phyloP scores from a whole-genome alignment of 2,329 filamentous ascomycete genomes.

The Colletotrichum sp. region DNA sequence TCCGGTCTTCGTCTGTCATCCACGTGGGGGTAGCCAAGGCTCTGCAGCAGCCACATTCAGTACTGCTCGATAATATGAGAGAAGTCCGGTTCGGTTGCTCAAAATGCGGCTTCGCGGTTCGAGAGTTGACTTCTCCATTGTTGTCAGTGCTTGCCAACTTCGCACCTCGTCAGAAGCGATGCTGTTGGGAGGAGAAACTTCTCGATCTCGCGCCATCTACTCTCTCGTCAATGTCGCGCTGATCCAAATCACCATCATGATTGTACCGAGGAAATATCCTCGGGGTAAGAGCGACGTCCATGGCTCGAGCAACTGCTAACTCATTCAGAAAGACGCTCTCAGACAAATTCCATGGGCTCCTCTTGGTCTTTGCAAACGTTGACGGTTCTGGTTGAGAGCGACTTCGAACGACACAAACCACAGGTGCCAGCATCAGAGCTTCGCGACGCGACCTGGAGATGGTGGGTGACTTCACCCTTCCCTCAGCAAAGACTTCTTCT shows the following conservation, averaged over 20 bases:
- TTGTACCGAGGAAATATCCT: accelerated
- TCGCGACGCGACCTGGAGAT: neutral
- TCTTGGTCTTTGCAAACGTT: neutral
- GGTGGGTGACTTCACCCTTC: neutral
- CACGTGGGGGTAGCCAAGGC: neutral
- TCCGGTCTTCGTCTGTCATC: neutral
- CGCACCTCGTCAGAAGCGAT: neutral
- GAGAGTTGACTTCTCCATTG: neutral
- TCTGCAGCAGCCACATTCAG: neutral
- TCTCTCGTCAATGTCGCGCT: neutral
- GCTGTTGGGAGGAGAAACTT: neutral
- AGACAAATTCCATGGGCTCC: accelerated
- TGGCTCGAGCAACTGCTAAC: accelerated
- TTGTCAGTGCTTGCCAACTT: neutral
- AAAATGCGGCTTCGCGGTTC: neutral
- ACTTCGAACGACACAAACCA: neutral
- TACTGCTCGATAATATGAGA: neutral
- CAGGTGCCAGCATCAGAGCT: neutral
- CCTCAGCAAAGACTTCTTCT: neutral
- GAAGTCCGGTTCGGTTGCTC: neutral
- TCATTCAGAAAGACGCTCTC: neutral
- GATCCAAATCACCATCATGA: neutral
- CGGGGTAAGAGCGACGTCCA: neutral
- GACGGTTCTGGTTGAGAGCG: neutral
- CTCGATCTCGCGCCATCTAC: neutral